phyloP scores from a whole-genome alignment of 805 yeast genomes.

The Saccharomycopsis sp. region DNA sequence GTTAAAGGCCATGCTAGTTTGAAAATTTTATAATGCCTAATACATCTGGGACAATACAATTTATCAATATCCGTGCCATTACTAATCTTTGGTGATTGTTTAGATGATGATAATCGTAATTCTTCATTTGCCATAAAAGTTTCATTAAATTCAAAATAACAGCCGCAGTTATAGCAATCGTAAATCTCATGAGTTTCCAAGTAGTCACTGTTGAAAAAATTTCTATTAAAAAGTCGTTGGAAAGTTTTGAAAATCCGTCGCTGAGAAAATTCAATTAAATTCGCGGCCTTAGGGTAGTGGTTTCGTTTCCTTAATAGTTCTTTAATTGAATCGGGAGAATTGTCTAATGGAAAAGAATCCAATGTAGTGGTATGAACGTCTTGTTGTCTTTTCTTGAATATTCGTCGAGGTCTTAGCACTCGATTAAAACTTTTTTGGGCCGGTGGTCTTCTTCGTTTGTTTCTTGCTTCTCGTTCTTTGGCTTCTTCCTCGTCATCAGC shows the following conservation, averaged over 20 bases:
- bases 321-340: slow-evolving; percentile 23
- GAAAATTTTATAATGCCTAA: slow-evolving; percentile 25
- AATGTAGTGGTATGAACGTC: slow-evolving; percentile 6
- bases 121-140: slow-evolving; percentile 4
- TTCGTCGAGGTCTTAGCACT: too few relatives aligned
- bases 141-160: slow-evolving; percentile 22
- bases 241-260: slow-evolving; percentile 23
- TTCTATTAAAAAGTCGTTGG: slow-evolving; percentile 23
- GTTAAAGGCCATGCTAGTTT: slow-evolving; percentile 27
- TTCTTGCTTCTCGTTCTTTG: too few relatives aligned
- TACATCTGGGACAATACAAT: slow-evolving; percentile 27
- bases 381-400: too few relatives aligned
- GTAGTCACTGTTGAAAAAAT: slow-evolving; percentile 18
- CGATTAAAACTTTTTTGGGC: too few relatives aligned
- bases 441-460: too few relatives aligned
- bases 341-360: slow-evolving; percentile 16
- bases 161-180: slow-evolving; percentile 29
- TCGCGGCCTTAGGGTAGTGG: background rate
- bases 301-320: background rate
- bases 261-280: slow-evolving; percentile 31
- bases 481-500: too few relatives aligned
- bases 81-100: background rate
- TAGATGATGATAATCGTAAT: slow-evolving; percentile 1
- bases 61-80: background rate
- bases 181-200: slow-evolving; percentile 17